A percentile compares a stretch with the other conserved stretches of the same genome.
These are phyloP conservation scores for Marchantia paleacea DNA, from an alignment of 225 moss, liverwort and hornwort genomes.

Conservation along the genomic window DNA sequence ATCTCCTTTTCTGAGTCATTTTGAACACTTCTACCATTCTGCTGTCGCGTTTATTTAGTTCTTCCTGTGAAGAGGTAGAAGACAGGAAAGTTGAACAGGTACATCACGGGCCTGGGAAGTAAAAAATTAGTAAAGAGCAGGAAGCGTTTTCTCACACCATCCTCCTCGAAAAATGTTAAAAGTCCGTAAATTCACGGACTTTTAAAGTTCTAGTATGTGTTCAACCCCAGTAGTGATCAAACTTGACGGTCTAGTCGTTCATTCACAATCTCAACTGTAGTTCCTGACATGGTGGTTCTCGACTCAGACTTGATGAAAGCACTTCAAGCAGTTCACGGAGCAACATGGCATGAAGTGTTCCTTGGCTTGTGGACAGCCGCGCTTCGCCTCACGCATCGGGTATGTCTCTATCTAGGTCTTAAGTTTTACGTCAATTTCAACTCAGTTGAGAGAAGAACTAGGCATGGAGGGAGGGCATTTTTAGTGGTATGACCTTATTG, in stretches of 20 bases:
- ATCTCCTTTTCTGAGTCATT: too few relatives aligned
- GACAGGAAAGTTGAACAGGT: too few relatives aligned
- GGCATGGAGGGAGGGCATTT: not conserved
- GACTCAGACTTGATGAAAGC: slow-evolving; percentile 71
- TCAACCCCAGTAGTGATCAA: not conserved
- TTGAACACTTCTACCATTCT: too few relatives aligned
- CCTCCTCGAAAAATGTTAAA: too few relatives aligned
- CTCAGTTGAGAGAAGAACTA: not conserved
- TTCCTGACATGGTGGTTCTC: slow-evolving; percentile 1
- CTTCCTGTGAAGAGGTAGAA: too few relatives aligned
- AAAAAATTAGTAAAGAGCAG: too few relatives aligned
- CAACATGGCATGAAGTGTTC: slow-evolving; percentile 85
- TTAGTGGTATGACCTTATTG: not conserved
- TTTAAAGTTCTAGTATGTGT: too few relatives aligned
- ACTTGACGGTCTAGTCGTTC: not conserved
- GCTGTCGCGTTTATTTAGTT: too few relatives aligned
- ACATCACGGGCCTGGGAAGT: too few relatives aligned
- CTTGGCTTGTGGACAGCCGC: slow-evolving; percentile 89
- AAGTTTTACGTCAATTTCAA: not conserved
- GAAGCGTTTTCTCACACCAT: too few relatives aligned
- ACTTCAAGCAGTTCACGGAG: slow-evolving; percentile 73
- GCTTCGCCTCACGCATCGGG: slow-evolving; percentile 82
- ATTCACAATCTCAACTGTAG: not conserved
- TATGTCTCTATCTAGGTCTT: slow-evolving; percentile 14
- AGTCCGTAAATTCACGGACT: too few relatives aligned